Evolutionary conservation across 768 basidiomycete species (phyloP).

Genomic region (Grammothele lineata): DNA sequence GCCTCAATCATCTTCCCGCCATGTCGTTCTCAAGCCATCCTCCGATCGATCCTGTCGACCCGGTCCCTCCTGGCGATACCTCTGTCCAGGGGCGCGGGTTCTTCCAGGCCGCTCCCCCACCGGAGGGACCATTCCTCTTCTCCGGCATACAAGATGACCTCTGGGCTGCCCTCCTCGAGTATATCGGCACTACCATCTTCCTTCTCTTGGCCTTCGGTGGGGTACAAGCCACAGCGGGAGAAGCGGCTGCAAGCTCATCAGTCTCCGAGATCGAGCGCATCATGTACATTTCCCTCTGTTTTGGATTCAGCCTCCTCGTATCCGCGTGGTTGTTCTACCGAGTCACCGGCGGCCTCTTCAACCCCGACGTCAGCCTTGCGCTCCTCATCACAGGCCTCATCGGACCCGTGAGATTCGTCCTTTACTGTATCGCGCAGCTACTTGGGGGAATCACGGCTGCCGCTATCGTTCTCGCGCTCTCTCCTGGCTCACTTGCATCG

Average conservation of each 20-base stretch:
- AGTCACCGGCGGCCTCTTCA: conserved; percentile 61
- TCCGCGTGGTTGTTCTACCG: conserved; percentile 69
- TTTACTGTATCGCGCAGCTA: conserved; percentile 61
- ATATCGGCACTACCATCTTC: conserved; percentile 57
- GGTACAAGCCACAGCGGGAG: conserved; percentile 42
- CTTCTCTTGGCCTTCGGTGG: conserved; percentile 63
- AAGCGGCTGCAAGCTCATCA: conserved; percentile 7
- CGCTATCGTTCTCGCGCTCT: conserved; percentile 49
- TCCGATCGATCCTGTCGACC: background rate
- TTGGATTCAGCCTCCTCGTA: conserved; percentile 59
- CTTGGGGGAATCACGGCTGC: conserved; percentile 56
- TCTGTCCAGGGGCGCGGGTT: no score
- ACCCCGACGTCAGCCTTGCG: conserved; percentile 57
- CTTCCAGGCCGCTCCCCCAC: no score
- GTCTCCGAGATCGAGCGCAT: conserved; percentile 33
- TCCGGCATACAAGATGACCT: conserved; percentile 38
- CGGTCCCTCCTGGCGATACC: no score
- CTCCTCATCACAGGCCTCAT: conserved; percentile 55
- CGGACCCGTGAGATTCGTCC: conserved; percentile 48
- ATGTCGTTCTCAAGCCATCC: background rate
- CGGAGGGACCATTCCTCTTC: no score
- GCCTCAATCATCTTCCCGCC: background rate
- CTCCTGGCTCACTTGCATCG: conserved; percentile 49
- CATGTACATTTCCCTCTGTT: conserved; percentile 54
- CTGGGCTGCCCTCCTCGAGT: conserved; percentile 51